Evolutionary conservation across 805 yeast genomes (phyloP).

Genomic region (Hanseniaspora nectarophila): DNA sequence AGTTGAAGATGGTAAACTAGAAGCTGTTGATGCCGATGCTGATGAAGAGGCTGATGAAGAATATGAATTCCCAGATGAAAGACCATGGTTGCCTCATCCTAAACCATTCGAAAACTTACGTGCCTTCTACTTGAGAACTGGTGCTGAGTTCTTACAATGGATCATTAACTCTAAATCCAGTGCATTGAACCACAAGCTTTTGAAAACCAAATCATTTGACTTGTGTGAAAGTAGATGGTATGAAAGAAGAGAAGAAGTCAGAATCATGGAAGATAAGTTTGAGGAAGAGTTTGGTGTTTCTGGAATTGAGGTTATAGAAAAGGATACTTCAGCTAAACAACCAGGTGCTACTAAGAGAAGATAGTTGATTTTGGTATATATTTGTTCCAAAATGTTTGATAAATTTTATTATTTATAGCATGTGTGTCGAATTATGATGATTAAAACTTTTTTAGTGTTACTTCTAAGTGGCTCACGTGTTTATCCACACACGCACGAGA

Average conservation of each 20-base stretch:
- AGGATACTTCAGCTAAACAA: conserved; percentile 38
- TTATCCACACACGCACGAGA: neutral
- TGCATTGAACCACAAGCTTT: conserved; percentile 77
- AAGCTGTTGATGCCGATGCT: conserved; percentile 53
- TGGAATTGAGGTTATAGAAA: conserved; percentile 54
- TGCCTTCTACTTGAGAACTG: conserved; percentile 74
- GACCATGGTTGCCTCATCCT: conserved; percentile 97
- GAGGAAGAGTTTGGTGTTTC: conserved; percentile 89
- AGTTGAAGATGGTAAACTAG: conserved; percentile 33
- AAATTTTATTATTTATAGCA: too few relatives aligned
- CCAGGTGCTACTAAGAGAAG: conserved; percentile 39
- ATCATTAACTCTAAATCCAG: conserved; percentile 66
- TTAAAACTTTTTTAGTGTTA: too few relatives aligned
- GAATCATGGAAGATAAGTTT: conserved; percentile 73
- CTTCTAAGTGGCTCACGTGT: too few relatives aligned
- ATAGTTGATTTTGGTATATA: conserved; percentile 20
- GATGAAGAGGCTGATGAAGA: conserved; percentile 49
- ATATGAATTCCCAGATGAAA: conserved; percentile 70
- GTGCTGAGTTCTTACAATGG: conserved; percentile 84
- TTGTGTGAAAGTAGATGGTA: conserved; percentile 92
- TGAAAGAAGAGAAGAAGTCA: conserved; percentile 92
- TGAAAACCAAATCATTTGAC: conserved; percentile 81
- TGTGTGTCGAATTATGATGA: too few relatives aligned
- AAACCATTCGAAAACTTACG: conserved; percentile 80
- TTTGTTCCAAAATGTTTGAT: too few relatives aligned